Percentiles rank a stretch among this genome's conserved stretches.
Evolutionary conservation across 148 eudicot genomes (phyloP).

Genomic region (Spergularia marina): DNA sequence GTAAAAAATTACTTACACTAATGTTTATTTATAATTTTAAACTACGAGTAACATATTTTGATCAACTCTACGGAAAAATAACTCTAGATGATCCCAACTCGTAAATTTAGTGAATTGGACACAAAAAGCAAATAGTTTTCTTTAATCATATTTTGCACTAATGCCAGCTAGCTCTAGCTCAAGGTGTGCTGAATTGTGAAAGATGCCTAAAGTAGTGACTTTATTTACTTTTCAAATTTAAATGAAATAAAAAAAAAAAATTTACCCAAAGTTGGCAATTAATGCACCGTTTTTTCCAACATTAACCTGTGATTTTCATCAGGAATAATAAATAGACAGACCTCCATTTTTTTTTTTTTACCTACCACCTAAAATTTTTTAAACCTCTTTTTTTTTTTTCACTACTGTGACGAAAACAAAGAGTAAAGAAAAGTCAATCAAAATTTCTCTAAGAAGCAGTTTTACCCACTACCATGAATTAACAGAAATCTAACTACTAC

Average conservation of each 20-base stretch:
- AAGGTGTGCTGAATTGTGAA: neutral
- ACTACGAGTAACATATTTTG: too few relatives aligned
- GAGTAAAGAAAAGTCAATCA: neutral
- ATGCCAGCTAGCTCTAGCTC: constrained; percentile 8
- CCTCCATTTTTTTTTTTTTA: neutral
- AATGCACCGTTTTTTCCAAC: constrained; percentile 3
- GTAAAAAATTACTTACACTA: too few relatives aligned
- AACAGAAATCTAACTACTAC: neutral
- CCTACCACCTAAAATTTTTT: too few relatives aligned
- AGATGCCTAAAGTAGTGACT: constrained; percentile 11
- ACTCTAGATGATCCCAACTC: too few relatives aligned
- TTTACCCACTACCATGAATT: neutral
- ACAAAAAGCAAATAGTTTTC: neutral
- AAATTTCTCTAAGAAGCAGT: neutral
- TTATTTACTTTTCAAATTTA: neutral
- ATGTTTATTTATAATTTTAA: too few relatives aligned
- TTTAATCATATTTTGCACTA: neutral
- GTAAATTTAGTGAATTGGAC: too few relatives aligned
- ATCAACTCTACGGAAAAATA: too few relatives aligned
- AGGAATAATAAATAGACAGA: neutral
- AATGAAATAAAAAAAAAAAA: neutral
- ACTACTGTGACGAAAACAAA: neutral
- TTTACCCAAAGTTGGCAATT: neutral
- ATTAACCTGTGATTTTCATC: constrained; percentile 10
- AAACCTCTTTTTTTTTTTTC: neutral